phyloP scores from a whole-genome alignment of 208 protist species.

The Trypanosoma theileri region DNA sequence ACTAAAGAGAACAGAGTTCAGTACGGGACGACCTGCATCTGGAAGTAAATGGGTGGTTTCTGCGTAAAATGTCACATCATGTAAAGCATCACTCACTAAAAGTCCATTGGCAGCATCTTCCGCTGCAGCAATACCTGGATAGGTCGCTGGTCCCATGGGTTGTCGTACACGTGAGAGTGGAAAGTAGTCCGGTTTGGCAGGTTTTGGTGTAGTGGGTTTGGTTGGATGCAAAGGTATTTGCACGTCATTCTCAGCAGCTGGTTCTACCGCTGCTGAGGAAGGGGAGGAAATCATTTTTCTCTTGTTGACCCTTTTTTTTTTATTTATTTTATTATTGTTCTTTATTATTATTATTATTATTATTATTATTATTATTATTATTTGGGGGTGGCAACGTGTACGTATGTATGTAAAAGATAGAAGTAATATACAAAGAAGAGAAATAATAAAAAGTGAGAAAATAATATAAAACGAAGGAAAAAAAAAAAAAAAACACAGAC shows the following conservation, averaged over 20 bases:
- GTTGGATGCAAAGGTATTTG: background rate
- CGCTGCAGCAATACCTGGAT: conserved; percentile 21
- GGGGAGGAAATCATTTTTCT: too few species aligned
- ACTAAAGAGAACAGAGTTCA: conserved; percentile 34
- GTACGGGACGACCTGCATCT: conserved; percentile 24
- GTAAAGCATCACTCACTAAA: conserved; percentile 27
- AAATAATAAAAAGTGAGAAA: too few species aligned
- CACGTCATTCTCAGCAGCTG: too few species aligned
- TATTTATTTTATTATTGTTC: too few species aligned
- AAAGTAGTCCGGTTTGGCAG: conserved; percentile 32
- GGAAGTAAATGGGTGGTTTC: conserved; percentile 22
- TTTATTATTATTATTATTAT: too few species aligned
- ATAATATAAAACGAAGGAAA: background rate
- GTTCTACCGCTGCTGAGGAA: too few species aligned
- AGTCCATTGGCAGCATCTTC: conserved; percentile 22
- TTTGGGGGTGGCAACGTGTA: background rate
- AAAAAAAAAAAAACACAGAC: background rate
- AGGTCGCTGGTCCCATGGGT: conserved; percentile 10
- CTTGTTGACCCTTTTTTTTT: too few species aligned
- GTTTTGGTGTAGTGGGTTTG: conserved; percentile 14
- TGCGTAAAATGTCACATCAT: conserved; percentile 31
- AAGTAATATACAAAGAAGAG: background rate
- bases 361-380: background rate
- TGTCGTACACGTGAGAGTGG: conserved; percentile 16
- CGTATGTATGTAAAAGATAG: background rate